Evolutionary conservation across 116 monocot species (phyloP), one percentile per base, ranked within the genome.

Genomic region (Papilionanthe hybrid): DNA sequence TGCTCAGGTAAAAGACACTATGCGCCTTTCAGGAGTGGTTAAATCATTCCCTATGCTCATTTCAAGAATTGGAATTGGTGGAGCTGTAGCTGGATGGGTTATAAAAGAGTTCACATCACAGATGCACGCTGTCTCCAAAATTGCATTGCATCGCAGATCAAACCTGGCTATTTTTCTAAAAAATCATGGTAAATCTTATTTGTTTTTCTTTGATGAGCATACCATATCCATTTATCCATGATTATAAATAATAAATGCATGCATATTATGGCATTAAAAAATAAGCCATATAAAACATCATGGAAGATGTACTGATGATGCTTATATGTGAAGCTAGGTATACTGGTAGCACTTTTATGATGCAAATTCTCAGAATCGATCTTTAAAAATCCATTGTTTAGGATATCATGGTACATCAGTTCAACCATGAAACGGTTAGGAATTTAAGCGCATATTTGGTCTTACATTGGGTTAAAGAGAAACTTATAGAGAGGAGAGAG

Each of bases 1-100:
- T 77, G 80, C 23, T 72, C 90, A 99, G 98, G 98, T 99, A 44
- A 99, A 99, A 83, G 98, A 99, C 72, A 93, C 92, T 11, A 90
- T 99, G 91, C 90, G 90, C 63, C 90, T 99, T 63, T 78, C 88
- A 47, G 98, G 98, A 50, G 94, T 94, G 25, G 77, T 93, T 45
- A 90, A 84, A 66, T 91, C 95, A 78, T 79, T 88, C 63, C 93
- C 94, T 49, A 79, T 73, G 13, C 89, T 99, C 23, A 83, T 82
- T 72, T 93, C 95, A 71, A 91, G 87, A 84, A 88, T 91, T 75
- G 98, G 95, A 79, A 69, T 88, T 81, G 93, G 98, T 41, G 90
- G 91, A 81, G 89, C 88, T 86, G 87, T 90, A 67, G 80, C 91
- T 79, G 83, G 83, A 4, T 90, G 94, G 93, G 89, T 95, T 30